Evolutionary conservation across 306 rosid genomes (phyloP).

Genomic region (Cicer yamashitae): DNA sequence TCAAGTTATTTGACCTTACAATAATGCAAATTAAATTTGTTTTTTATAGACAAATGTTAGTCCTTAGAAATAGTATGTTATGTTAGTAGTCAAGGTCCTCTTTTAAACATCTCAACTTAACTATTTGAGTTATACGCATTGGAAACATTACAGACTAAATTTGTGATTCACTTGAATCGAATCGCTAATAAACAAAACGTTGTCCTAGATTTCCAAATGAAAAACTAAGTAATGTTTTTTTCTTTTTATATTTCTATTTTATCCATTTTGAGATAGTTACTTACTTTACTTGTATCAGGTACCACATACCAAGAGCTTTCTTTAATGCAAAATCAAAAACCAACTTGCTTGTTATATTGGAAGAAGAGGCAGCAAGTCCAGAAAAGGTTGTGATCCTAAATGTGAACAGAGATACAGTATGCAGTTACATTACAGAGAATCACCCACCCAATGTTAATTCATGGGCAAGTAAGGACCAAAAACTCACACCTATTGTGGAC

Average conservation of each 20-base stretch:
- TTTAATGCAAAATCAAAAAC: slow-evolving; percentile 46
- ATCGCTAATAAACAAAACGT: no score
- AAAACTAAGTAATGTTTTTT: neutral
- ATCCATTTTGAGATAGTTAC: slow-evolving; percentile 1
- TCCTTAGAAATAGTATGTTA: no score
- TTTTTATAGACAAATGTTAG: no score
- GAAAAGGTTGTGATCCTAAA: slow-evolving; percentile 49
- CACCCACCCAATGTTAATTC: slow-evolving; percentile 67
- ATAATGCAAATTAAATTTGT: no score
- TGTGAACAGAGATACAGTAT: slow-evolving; percentile 75
- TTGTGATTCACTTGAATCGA: no score
- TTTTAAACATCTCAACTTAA: no score
- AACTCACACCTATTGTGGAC: slow-evolving; percentile 42
- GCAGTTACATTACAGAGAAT: slow-evolving; percentile 62
- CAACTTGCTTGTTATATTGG: slow-evolving; percentile 74
- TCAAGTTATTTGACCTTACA: no score
- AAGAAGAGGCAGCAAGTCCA: slow-evolving; percentile 64
- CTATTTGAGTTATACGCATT: no score
- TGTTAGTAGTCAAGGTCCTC: no score
- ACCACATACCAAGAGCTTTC: slow-evolving; percentile 83
- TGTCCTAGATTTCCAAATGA: neutral
- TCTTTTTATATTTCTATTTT: neutral
- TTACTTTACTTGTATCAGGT: slow-evolving; percentile 53
- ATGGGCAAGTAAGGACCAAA: slow-evolving; percentile 52
- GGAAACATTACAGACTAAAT: no score